Evolutionary conservation across 1,139 yeast genomes (phyloP), one percentile per base, ranked within the genome.

Genomic region (Debaryomyces singareniensis): DNA sequence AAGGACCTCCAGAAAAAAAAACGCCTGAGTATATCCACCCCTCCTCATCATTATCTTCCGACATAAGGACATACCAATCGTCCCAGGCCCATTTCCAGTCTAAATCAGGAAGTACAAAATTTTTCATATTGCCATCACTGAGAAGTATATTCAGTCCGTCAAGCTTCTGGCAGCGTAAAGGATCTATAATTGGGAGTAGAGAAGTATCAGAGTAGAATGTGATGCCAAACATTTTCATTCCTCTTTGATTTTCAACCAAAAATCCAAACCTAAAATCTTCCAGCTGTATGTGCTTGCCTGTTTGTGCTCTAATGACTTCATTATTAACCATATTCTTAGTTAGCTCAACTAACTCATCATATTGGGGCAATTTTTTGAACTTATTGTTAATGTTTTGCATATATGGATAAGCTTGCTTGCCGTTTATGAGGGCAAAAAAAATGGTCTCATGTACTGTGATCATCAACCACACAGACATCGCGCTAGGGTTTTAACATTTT

Each of bases 61-160:
- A 56, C 93, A 81, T 81, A 39, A 79, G 65, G 7, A 79, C 75
- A 43, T 78, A 78, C 93, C 91, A 82, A 18, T 61, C 52, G 22
- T 65, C 63, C 93, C 93, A 82, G 15, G 57, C 49, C 93, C 93
- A 82, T 34, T 54, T 52, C 93, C 91, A 82, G 31, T 67, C 52
- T 25, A 72, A 58, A 37, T 77, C 84, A 0, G 93, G 91, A 13
- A 79, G 58, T 1, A 83, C 77, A 34, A 64, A 72, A 33, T 72
- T 59, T 9, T 50, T 46, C 15, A 75, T 37, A 13, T 52, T 46
- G 32, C 58, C 51, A 30, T 55, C 47, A 6, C 57, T 44, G 10
- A 63, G 40, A 13, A 42, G 42, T 11, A 66, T 51, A 24, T 43
- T 41, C 11, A 40, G 39, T 3, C 60, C 61, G 27, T 51, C 48